These are phyloP conservation scores for Rhodotorula graminis DNA, from an alignment of 768 basidiomycete genomes.

Conservation along the genomic window DNA sequence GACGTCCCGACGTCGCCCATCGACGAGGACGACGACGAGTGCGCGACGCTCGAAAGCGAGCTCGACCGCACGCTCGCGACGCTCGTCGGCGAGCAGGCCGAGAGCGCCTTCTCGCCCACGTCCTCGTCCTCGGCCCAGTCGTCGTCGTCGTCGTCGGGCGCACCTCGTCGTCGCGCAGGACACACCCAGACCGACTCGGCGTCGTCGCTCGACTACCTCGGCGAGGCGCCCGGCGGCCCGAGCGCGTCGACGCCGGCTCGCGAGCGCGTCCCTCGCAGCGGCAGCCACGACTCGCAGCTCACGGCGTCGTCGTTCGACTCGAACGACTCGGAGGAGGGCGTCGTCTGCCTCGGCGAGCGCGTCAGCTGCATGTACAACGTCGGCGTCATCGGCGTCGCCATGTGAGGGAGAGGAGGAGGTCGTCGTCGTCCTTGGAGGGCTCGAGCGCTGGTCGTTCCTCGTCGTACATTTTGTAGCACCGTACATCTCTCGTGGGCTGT, in stretches of 20 bases:
- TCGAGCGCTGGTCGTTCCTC: neutral
- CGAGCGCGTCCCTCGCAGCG: conserved; percentile 4
- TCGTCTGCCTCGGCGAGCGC: conserved; percentile 30
- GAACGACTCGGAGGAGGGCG: conserved; percentile 12
- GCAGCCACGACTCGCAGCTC: conserved; percentile 10
- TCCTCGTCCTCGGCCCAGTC: neutral
- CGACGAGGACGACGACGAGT: neutral
- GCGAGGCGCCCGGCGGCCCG: neutral
- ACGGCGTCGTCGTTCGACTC: conserved; percentile 6
- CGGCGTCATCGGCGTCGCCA: conserved; percentile 33
- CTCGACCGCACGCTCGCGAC: conserved; percentile 27
- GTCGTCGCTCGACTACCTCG: conserved; percentile 10
- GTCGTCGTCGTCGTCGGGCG: neutral
- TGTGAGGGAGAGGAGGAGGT: conserved; percentile 9
- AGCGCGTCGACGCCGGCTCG: neutral
- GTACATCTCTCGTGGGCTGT: no score
- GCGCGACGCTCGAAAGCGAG: conserved; percentile 20
- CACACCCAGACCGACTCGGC: neutral
- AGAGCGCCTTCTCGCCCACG: neutral
- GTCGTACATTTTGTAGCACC: neutral
- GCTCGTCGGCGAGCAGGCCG: conserved; percentile 4
- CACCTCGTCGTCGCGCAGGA: neutral
- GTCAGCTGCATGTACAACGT: conserved; percentile 29
- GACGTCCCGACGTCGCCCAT: neutral
- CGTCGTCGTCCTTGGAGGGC: no score